A percentile compares a stretch with the other conserved stretches of the same genome.
phyloP scores from a whole-genome alignment of 768 basidiomycete genomes.

The Leccinum obscurum region DNA sequence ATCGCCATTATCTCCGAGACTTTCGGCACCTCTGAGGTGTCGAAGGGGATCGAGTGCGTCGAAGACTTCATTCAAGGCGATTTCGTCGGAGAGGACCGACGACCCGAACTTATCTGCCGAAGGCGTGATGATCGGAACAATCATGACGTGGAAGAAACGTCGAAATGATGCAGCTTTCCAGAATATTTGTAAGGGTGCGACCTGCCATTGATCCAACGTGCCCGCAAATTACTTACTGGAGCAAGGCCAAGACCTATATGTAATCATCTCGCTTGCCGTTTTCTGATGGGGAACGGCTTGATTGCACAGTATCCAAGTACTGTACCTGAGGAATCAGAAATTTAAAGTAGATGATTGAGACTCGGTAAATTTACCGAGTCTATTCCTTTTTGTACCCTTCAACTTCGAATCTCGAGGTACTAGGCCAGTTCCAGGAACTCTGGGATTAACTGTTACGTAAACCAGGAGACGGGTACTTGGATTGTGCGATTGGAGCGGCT shows the following conservation, averaged over 20 bases:
- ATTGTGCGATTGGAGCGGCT: too few species aligned
- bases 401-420: neutral
- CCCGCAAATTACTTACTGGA: neutral
- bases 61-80: slow-evolving; percentile 54
- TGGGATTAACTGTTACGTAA: neutral
- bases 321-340: neutral
- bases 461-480: neutral
- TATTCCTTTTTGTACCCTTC: neutral
- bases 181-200: neutral
- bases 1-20: slow-evolving; percentile 23
- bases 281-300: neutral
- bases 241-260: neutral
- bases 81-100: slow-evolving; percentile 26
- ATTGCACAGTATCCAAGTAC: neutral
- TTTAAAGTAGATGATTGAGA: neutral
- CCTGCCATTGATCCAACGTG: neutral
- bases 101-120: slow-evolving; percentile 8
- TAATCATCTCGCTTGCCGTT: neutral
- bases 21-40: slow-evolving; percentile 50
- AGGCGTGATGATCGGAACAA: neutral
- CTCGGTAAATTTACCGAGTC: neutral
- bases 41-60: slow-evolving; percentile 60
- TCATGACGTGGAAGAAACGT: slow-evolving; percentile 9
- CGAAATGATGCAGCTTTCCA: neutral
- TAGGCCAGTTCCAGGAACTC: too few species aligned